Conservation (phyloP, 163 green algal species). For the Trebouxiophyceae sp. region DNA sequence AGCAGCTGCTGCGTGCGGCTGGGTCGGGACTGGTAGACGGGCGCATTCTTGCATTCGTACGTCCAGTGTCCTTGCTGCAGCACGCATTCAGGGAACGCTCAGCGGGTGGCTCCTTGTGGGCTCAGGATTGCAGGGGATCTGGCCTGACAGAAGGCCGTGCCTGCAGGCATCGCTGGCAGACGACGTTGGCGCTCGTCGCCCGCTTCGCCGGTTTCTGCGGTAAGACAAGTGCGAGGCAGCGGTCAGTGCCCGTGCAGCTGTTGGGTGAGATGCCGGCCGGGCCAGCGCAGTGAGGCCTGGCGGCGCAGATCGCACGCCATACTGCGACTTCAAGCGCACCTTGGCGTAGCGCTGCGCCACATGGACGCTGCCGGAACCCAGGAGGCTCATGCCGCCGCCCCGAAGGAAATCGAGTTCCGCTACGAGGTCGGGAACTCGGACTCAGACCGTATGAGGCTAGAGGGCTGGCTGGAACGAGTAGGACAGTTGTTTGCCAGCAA, state of each 20-base stretch:
- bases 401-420: no score
- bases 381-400: constrained; percentile 9
- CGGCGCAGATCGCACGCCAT: no score
- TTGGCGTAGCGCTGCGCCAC: constrained; percentile 5
- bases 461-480: no score
- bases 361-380: constrained; percentile 17
- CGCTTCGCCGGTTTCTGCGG: neutral
- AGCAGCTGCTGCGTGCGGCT: constrained; percentile 48
- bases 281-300: no score
- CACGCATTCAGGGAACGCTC: no score
- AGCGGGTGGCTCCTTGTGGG: no score
- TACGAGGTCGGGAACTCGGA: no score
- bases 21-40: constrained; percentile 32
- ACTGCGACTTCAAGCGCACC: neutral
- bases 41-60: constrained; percentile 46
- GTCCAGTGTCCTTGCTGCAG: constrained; percentile 48
- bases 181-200: constrained; percentile 5
- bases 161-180: constrained; percentile 40
- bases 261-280: no score
- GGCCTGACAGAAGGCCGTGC: neutral
- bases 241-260: no score
- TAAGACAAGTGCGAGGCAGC: no score
- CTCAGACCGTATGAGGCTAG: no score
- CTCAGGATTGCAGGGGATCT: neutral
- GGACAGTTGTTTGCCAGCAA: no score